Conservation (phyloP, 345 rosid species). For the Pistacia integerrima region DNA sequence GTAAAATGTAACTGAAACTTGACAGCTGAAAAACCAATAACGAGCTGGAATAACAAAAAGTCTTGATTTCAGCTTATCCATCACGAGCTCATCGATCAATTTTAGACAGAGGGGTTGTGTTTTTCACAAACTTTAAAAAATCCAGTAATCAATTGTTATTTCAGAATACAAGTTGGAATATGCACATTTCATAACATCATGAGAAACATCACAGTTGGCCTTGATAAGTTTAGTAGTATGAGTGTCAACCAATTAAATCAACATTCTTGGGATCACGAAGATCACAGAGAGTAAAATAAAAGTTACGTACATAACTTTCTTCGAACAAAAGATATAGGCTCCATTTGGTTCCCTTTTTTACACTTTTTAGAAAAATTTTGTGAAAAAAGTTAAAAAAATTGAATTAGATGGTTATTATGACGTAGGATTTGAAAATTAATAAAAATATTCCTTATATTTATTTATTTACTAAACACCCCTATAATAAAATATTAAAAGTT, state of each 20-base stretch:
- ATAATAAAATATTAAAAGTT: too few relatives aligned
- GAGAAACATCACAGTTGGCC: not conserved
- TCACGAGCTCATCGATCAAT: not conserved
- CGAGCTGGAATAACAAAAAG: not conserved
- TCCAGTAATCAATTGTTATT: not conserved
- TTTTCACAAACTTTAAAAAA: not conserved
- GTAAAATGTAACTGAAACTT: not conserved
- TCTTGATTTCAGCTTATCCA: not conserved
- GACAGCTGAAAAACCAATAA: not conserved
- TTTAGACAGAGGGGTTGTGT: too few relatives aligned
- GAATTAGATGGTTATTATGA: too few relatives aligned
- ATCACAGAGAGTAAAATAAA: too few relatives aligned
- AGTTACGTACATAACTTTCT: not conserved
- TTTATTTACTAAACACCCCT: too few relatives aligned
- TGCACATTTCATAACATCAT: not conserved
- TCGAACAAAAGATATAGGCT: not conserved
- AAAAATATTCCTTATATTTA: too few relatives aligned
- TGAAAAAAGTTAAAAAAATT: too few relatives aligned
- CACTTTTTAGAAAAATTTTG: too few relatives aligned
- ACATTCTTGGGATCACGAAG: not conserved
- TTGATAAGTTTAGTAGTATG: too few relatives aligned
- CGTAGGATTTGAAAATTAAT: too few relatives aligned
- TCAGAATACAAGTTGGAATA: not conserved
- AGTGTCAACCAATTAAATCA: not conserved
- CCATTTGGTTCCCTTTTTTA: too few relatives aligned